Evolutionary conservation across 1,284 basidiomycete genomes (phyloP), one percentile per base, ranked within the genome.

Genomic region (Tranzscheliella williamsii): DNA sequence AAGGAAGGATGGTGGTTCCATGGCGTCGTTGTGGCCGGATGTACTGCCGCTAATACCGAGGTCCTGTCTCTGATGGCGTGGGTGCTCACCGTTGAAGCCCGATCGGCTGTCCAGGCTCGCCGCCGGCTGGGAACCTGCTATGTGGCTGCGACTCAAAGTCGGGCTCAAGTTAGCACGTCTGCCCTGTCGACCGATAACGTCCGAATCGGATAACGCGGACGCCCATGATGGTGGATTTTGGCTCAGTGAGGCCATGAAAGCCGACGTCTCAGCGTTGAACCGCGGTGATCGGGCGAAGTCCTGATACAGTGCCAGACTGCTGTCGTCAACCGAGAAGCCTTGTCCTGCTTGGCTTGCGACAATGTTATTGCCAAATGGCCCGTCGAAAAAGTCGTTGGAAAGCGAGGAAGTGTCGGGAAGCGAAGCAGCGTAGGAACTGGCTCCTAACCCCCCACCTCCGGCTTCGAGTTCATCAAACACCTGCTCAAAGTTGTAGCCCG

Each of bases 331-430:
- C 3, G 33, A 23, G 12, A 51, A 37, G 15, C 27, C 32, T 9
- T 9, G 31, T 13, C 35, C 35, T n/a, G n/a, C n/a, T 37, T 6
- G 20, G 21, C 35, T 21, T 1, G 44, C 43, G 1, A 33, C 38
- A 15, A 43, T 30, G 4, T 26, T 26, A 13, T 43, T 52, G 27
- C 46, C 51, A 17, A 62, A 62, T 0, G 58, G 45, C 5, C 58
- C 58, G n/a, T 62, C 58, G 37, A 62, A 62, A 24, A 62, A 62
- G 34, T 56, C 52, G 26, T 36, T 38, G 15, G 58, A 32, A 15
- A 62, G 34, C 4, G 33, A 42, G 8, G 31, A 18, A 13, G 20
- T 15, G 9, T 34, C 42, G 2, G 43, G 38, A 24, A 24, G 31
- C 6, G 38, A 33, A 12, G 51, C 44, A 20, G 55, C 46, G 16